phyloP scores from a whole-genome alignment of 106 monocot genomes.

The Platanthera zijinensis region DNA sequence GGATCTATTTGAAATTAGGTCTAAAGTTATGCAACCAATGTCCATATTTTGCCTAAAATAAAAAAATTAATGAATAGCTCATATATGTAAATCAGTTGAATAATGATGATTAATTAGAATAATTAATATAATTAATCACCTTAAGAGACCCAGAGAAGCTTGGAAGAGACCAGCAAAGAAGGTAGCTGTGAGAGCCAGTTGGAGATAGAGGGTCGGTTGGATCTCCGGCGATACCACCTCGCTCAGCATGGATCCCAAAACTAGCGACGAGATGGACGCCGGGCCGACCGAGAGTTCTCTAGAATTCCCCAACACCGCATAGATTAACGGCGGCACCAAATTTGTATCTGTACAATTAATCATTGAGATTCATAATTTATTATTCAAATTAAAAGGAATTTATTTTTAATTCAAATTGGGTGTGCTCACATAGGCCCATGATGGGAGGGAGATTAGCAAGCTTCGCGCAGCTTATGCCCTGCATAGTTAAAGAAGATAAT shows the following conservation, averaged over 20 bases:
- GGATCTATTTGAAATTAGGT: too few species aligned
- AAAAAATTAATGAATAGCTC: not conserved
- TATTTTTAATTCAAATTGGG: not conserved
- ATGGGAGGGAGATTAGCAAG: slow-evolving; percentile 77
- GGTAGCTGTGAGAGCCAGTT: not conserved
- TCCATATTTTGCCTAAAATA: too few species aligned
- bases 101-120: not conserved
- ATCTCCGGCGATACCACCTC: slow-evolving; percentile 53
- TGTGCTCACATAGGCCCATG: slow-evolving; percentile 67
- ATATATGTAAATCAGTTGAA: not conserved
- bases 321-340: slow-evolving; percentile 80
- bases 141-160: not conserved
- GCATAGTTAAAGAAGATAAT: slow-evolving; percentile 1
- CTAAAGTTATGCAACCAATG: too few species aligned
- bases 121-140: not conserved
- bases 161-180: slow-evolving; percentile 1
- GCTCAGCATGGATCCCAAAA: slow-evolving; percentile 73
- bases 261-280: slow-evolving; percentile 65
- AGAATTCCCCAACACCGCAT: slow-evolving; percentile 74
- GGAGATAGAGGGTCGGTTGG: slow-evolving; percentile 38
- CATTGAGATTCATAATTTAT: too few species aligned
- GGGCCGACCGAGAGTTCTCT: slow-evolving; percentile 78
- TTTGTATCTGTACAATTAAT: slow-evolving; percentile 46
- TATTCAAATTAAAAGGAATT: not conserved
- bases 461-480: slow-evolving; percentile 94